These are phyloP conservation scores for Vanderwaltozyma yarrowii DNA, from an alignment of 805 yeast genomes.

Conservation along the genomic window DNA sequence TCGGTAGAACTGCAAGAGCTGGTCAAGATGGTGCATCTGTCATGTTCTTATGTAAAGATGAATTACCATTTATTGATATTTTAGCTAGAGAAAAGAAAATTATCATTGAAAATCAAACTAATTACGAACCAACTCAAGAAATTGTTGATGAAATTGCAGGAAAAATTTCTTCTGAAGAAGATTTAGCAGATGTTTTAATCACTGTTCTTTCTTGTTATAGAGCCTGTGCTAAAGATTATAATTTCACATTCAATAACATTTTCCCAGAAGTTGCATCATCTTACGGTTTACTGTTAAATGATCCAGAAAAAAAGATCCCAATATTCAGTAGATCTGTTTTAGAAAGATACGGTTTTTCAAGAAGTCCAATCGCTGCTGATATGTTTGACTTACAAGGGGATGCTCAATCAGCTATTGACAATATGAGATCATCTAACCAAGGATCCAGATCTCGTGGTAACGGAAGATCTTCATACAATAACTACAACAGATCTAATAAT, in stretches of 20 bases:
- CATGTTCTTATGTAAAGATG: constrained; percentile 46
- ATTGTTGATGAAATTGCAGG: constrained; percentile 21
- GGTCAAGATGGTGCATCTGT: constrained; percentile 69
- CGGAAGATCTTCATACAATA: not conserved
- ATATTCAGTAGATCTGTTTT: constrained; percentile 10
- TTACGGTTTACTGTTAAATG: constrained; percentile 17
- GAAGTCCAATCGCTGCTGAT: constrained; percentile 7
- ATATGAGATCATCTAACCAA: too few relatives aligned
- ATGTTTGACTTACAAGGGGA: not conserved
- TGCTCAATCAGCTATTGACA: not conserved
- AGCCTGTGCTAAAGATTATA: constrained; percentile 26
- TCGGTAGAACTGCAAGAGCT: constrained; percentile 95
- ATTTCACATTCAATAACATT: constrained; percentile 19
- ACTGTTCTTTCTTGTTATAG: constrained; percentile 31
- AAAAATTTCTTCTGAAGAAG: constrained; percentile 14
- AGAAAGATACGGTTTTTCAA: constrained; percentile 18
- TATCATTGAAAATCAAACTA: constrained; percentile 35
- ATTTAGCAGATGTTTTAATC: constrained; percentile 25
- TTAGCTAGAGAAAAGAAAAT: constrained; percentile 46
- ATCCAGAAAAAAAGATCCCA: constrained; percentile 16
- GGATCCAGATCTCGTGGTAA: not conserved
- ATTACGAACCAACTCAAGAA: constrained; percentile 32
- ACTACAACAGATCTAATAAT: not conserved
- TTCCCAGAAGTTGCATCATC: constrained; percentile 17
- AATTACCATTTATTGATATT: constrained; percentile 42